These are phyloP conservation scores for Colletotrichum sp. DNA, from an alignment of 2,329 filamentous ascomycete species.

Conservation along the genomic window DNA sequence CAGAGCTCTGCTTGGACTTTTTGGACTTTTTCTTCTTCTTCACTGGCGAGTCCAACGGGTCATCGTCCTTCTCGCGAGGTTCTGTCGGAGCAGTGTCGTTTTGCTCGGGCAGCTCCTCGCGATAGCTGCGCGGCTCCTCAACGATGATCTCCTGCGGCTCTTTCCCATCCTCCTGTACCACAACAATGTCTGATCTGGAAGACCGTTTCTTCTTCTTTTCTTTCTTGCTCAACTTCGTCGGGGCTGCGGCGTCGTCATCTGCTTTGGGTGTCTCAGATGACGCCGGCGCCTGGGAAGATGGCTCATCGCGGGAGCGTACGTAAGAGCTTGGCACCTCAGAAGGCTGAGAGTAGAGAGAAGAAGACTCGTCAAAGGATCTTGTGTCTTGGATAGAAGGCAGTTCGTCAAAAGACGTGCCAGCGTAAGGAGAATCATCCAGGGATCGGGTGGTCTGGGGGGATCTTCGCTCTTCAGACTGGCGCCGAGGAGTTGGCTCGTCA, in stretches of 20 bases:
- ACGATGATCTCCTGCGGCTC: neutral
- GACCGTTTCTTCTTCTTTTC: constrained; percentile 46
- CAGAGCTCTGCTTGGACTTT: constrained; percentile 24
- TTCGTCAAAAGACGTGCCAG: neutral
- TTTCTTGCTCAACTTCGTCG: constrained; percentile 34
- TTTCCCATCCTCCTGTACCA: constrained; percentile 25
- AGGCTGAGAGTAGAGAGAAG: neutral
- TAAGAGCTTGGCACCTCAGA: neutral
- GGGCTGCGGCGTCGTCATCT: constrained; percentile 25
- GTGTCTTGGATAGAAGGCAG: neutral
- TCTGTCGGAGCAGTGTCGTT: constrained; percentile 14
- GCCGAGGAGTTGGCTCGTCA: neutral
- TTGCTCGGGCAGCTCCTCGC: neutral
- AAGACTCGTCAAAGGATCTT: neutral
- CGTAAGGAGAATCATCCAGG: neutral
- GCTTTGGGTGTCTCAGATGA: neutral
- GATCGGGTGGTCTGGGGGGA: neutral
- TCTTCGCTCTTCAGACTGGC: neutral
- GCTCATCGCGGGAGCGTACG: neutral
- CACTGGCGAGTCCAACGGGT: constrained; percentile 31
- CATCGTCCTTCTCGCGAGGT: constrained; percentile 23
- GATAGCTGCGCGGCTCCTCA: neutral
- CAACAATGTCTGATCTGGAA: constrained; percentile 29
- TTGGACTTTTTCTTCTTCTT: constrained; percentile 38
- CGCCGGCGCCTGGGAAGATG: neutral